Evolutionary conservation across 2,329 filamentous ascomycete genomes (phyloP).

Genomic region (Claviceps fusiformis): DNA sequence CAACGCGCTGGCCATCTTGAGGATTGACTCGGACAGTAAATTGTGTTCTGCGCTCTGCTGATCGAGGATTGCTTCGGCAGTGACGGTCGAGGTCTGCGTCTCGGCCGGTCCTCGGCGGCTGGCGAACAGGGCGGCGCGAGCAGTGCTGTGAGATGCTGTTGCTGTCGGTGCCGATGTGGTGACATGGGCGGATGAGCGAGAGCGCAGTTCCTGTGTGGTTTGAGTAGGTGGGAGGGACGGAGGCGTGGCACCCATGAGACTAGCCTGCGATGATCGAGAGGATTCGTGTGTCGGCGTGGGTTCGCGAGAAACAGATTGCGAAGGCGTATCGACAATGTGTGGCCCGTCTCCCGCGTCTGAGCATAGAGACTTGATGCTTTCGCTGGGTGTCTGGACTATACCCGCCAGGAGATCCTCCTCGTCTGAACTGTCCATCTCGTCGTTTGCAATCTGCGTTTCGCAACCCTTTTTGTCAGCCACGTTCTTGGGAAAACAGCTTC

Average conservation of each 20-base stretch:
- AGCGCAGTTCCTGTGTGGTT: constrained; percentile 22
- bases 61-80: constrained; percentile 59
- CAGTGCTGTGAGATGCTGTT: constrained; percentile 19
- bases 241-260: constrained; percentile 5
- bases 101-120: constrained; percentile 22
- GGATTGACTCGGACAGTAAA: constrained; percentile 64
- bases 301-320: constrained; percentile 5
- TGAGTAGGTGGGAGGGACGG: constrained; percentile 13
- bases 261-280: constrained; percentile 3
- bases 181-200: constrained; percentile 13
- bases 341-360: constrained; percentile 12
- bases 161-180: constrained; percentile 8
- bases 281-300: constrained; percentile 4
- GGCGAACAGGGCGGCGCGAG: constrained; percentile 32
- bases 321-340: constrained; percentile 9
- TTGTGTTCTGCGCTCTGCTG: constrained; percentile 75
- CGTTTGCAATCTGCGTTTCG: constrained; percentile 17
- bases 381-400: constrained; percentile 41
- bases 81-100: constrained; percentile 30
- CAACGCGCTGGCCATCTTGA: constrained; percentile 63
- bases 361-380: constrained; percentile 32
- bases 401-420: constrained; percentile 44
- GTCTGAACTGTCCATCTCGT: constrained; percentile 32
- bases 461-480: constrained; percentile 6
- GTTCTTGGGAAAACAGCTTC: neutral